phyloP scores from a whole-genome alignment of 2,329 filamentous ascomycete species.

The Verticillium longisporum region DNA sequence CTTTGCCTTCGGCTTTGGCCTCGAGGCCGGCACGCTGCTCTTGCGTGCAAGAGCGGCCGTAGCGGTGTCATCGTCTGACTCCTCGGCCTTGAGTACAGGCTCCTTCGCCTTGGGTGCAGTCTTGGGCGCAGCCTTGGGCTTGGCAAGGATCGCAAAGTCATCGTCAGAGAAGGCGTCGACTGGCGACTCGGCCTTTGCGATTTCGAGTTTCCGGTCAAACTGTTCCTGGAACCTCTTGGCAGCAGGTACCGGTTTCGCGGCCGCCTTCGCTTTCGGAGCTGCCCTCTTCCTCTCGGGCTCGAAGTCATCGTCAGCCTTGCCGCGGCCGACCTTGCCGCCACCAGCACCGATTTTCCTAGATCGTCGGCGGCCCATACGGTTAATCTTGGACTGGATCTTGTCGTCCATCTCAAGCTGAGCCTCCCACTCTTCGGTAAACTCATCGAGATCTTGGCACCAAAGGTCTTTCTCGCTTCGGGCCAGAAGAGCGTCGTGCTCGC shows the following conservation, averaged over 20 bases:
- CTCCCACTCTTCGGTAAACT: conserved; percentile 81
- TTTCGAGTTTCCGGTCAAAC: conserved; percentile 39
- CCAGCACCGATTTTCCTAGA: conserved; percentile 75
- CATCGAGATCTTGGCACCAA: conserved; percentile 82
- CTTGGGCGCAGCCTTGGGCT: not conserved
- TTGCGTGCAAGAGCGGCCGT: not conserved
- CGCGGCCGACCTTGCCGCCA: conserved; percentile 55
- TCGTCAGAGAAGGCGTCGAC: conserved; percentile 10
- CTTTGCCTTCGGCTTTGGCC: not conserved
- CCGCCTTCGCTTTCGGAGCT: conserved; percentile 31
- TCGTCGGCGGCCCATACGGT: conserved; percentile 68
- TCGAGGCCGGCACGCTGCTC: not conserved
- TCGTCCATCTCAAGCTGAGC: conserved; percentile 70
- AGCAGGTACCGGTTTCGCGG: conserved; percentile 18
- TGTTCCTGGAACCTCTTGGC: conserved; percentile 47
- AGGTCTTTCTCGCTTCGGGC: conserved; percentile 83
- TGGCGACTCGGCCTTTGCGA: conserved; percentile 10
- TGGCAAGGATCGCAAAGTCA: conserved; percentile 6
- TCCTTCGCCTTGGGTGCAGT: not conserved
- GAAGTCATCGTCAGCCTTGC: conserved; percentile 50
- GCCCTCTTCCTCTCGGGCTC: conserved; percentile 37
- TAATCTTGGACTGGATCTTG: conserved; percentile 68
- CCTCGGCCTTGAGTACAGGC: not conserved
- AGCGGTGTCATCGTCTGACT: not conserved
- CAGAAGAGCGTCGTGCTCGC: conserved; percentile 73